A percentile compares a stretch with the other conserved stretches of the same genome.
Conservation (phyloP, 2,329 filamentous ascomycete genomes). For the Pezicula neosporulosa region DNA sequence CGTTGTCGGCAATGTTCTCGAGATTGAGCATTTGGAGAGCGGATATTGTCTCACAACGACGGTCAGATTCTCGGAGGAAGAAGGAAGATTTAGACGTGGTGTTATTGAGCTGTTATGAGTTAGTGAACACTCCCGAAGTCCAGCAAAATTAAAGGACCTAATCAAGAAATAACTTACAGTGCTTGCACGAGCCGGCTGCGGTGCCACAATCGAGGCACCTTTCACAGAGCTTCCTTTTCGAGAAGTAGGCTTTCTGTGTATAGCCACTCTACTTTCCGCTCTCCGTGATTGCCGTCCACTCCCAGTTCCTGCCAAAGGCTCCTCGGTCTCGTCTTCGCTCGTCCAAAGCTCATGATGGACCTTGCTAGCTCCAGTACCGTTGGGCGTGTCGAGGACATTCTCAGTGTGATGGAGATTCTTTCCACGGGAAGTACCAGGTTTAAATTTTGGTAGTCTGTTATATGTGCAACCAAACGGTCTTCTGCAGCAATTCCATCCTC, state of each 20-base stretch:
- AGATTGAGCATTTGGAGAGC: conserved; percentile 87
- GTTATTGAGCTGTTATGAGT: conserved; percentile 16
- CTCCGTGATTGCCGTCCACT: conserved; percentile 37
- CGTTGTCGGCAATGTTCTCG: conserved; percentile 84
- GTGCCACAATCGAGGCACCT: conserved; percentile 9
- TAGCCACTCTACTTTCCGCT: conserved; percentile 32
- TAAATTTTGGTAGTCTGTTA: conserved; percentile 61
- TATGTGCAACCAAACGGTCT: conserved; percentile 86
- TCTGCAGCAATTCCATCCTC: conserved; percentile 88
- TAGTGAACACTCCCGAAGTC: conserved; percentile 3
- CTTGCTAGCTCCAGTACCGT: conserved; percentile 17
- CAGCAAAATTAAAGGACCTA: neutral
- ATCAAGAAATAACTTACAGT: conserved; percentile 19
- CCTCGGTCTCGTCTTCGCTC: conserved; percentile 54
- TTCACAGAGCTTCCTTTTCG: conserved; percentile 27
- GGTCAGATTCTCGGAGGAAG: conserved; percentile 51
- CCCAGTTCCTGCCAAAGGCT: conserved; percentile 23
- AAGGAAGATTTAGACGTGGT: conserved; percentile 32
- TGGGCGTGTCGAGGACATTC: conserved; percentile 74
- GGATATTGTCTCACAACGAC: conserved; percentile 59
- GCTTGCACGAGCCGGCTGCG: conserved; percentile 18
- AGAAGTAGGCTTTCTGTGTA: conserved; percentile 27
- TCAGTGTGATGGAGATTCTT: conserved; percentile 92
- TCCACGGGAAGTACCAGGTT: conserved; percentile 70
- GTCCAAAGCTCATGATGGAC: conserved; percentile 51